Evolutionary conservation across 345 rosid species (phyloP), one percentile per base, ranked within the genome.

Genomic region (Viola odorata): DNA sequence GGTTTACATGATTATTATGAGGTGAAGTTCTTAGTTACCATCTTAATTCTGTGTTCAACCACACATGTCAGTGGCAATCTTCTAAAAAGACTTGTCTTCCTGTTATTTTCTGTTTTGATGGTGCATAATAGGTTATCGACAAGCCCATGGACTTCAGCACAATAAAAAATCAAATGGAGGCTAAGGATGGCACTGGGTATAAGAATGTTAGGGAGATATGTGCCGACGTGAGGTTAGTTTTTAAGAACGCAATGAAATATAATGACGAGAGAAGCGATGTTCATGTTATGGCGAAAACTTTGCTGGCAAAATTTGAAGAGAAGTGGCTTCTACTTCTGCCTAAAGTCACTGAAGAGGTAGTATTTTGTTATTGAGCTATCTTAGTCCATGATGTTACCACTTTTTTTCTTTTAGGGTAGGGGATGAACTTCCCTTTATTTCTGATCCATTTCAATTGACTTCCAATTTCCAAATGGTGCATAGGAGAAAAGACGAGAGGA

Each of bases 141-240:
- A 88, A 86, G 79, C 99, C 99, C 40, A 94, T 94, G 96, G 99
- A 94, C 75, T 84, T 94, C 71, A 77, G 84, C 69, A 94, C 97
- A 0, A 87, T 94, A 71, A 89, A 85, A 78, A 88, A 85, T 72
- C 87, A 87, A 73, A 86, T 88, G 91, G 99, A 94, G 83, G 89
- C 91, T 45, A 90, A 86, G 74, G 95, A 89, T 74, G 97, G 78
- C 63, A 76, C 71, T 7, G 90, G 81, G 50, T 94, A 94, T 74
- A 90, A 81, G 78, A 85, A 82, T 75, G 89, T 90, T 32, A 67
- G 86, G 73, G 96, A 86, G 68, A 81, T 90, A 60, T 82, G 78
- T 75, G 82, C 89, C 37, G 95, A 94, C 73, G 87, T 88, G 82
- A 84, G 89, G 49, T 69, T 90, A 60, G 86, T 90, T 57, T 90